Conservation (phyloP, 176 grass and related monocot genomes). For the Rhynchospora tenuis region DNA sequence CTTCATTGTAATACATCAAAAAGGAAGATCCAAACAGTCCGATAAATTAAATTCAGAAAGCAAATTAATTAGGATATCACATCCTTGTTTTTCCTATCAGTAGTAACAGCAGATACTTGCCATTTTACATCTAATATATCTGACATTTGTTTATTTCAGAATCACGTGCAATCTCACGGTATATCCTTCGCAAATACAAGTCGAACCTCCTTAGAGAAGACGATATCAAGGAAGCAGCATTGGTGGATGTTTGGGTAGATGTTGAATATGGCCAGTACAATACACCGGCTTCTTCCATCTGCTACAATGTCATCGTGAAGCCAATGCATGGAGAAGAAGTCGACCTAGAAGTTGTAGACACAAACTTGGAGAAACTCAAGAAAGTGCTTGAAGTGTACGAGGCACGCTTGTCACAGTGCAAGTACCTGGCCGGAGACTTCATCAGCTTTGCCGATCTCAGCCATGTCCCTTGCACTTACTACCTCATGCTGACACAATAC, state of each 20-base stretch:
- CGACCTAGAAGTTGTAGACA: slow-evolving; percentile 11
- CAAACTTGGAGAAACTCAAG: slow-evolving; percentile 7
- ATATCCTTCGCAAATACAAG: slow-evolving; percentile 39
- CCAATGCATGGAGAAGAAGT: neutral
- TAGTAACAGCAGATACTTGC: neutral
- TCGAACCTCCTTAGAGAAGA: slow-evolving; percentile 25
- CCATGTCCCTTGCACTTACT: slow-evolving; percentile 4
- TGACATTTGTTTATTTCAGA: slow-evolving; percentile 22
- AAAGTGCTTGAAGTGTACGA: slow-evolving; percentile 26
- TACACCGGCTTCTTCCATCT: neutral
- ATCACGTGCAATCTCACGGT: slow-evolving; percentile 50
- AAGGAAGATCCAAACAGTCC: too few relatives aligned
- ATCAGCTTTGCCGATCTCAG: slow-evolving; percentile 27
- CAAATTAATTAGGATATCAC: too few relatives aligned
- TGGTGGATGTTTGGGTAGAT: slow-evolving; percentile 53
- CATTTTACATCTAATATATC: neutral
- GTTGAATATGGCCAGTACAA: slow-evolving; percentile 25
- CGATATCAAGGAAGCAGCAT: slow-evolving; percentile 24
- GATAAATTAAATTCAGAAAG: too few relatives aligned
- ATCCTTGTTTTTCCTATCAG: too few relatives aligned
- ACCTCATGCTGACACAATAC: neutral
- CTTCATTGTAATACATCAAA: too few relatives aligned
- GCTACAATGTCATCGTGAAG: neutral
- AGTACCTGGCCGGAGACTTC: slow-evolving; percentile 35
- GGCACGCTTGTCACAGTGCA: neutral